Percentiles rank a stretch among this genome's conserved stretches.
Evolutionary conservation across 202 grass and related monocot genomes (phyloP).

Genomic region (Bolboschoenoplectus hybrid): DNA sequence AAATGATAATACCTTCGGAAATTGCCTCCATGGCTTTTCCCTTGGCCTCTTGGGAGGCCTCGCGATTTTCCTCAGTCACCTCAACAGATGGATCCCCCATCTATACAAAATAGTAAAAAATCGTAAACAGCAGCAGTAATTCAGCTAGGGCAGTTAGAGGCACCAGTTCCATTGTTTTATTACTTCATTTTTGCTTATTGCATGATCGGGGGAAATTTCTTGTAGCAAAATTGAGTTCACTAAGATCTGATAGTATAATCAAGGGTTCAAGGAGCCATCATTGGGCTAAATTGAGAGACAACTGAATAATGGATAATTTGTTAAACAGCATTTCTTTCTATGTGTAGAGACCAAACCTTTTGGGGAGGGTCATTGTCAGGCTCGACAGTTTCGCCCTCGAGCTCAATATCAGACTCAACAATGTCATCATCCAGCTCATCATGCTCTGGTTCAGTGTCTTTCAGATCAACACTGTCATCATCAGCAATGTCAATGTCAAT

Average conservation of each 20-base stretch:
- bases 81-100: constrained; percentile 83
- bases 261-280: neutral
- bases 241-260: neutral
- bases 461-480: constrained; percentile 46
- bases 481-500: constrained; percentile 51
- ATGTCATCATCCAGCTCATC: constrained; percentile 85
- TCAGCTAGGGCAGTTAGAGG: neutral
- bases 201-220: neutral
- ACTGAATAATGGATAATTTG: neutral
- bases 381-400: constrained; percentile 79
- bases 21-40: constrained; percentile 86
- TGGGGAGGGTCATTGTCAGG: constrained; percentile 82
- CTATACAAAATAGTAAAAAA: constrained; percentile 38
- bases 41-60: constrained; percentile 84
- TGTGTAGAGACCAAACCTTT: constrained; percentile 47
- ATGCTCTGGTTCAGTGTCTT: constrained; percentile 56
- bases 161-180: neutral
- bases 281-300: neutral
- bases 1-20: constrained; percentile 60
- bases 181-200: neutral
- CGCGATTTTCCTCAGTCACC: constrained; percentile 84
- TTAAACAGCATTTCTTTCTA: neutral
- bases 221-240: constrained; percentile 17
- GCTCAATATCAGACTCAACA: constrained; percentile 83
- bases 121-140: neutral